Conservation (phyloP, 352 stramenopile species). For the Pythium vanterpoolii region DNA sequence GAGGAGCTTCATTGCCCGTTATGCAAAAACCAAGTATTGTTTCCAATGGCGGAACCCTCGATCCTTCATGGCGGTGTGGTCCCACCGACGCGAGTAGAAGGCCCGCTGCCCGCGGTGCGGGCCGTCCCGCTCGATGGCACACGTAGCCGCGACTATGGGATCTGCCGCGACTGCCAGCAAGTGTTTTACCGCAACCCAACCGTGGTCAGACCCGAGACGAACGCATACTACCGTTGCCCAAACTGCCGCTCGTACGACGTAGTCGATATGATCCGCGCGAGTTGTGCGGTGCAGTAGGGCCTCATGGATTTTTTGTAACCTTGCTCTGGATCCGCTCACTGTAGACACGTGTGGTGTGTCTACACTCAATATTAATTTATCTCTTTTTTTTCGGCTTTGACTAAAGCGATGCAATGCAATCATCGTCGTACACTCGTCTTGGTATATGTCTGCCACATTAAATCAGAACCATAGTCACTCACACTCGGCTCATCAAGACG, state of each 20-base stretch:
- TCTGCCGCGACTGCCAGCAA: constrained; percentile 58
- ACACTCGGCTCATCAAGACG: too few species aligned
- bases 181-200: constrained; percentile 58
- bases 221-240: constrained; percentile 65
- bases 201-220: constrained; percentile 55
- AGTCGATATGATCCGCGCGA: constrained; percentile 45
- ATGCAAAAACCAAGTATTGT: constrained; percentile 62
- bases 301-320: too few species aligned
- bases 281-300: constrained; percentile 51
- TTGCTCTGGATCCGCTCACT: too few species aligned
- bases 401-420: constrained; percentile 1
- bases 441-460: too few species aligned
- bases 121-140: constrained; percentile 36
- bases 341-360: too few species aligned
- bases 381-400: too few species aligned
- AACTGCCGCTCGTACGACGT: constrained; percentile 51
- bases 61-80: neutral
- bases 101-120: constrained; percentile 8
- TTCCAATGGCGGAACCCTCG: constrained; percentile 31
- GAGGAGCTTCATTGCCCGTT: constrained; percentile 44
- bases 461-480: too few species aligned
- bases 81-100: neutral
- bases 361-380: neutral
- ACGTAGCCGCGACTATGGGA: constrained; percentile 33
- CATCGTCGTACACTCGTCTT: constrained; percentile 8